Base-by-base conservation (phyloP, 768 basidiomycete species). In the Amyloporia xantha region DNA sequence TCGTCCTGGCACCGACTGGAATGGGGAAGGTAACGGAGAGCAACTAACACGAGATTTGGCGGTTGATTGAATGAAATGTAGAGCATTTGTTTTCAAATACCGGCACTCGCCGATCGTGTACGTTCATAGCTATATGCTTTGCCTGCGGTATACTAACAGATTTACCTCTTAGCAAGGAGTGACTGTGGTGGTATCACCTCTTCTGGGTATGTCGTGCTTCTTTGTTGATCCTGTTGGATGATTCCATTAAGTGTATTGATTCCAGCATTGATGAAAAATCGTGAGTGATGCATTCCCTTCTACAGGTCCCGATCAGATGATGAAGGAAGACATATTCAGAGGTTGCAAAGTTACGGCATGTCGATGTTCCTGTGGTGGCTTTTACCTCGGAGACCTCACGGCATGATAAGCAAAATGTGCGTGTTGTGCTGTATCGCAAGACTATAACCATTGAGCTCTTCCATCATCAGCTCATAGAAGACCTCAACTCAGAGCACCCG, bases 1-100 rank as follows among this genome's bases (percentile, higher is more conserved):
- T 91, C 42, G 86, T 89, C 9, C 73, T 91, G 2, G 90, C 89
- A 15, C 88, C 90, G 0, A 92, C 91, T 9, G 88, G 90, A 3
- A 88, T 91, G 85, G 91, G 90, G 27, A 92, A 92, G 76, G 89
- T 84, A 25, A 21, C n/a, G n/a, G n/a, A n/a, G n/a, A n/a, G n/a
- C n/a, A n/a, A n/a, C n/a, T n/a, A n/a, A n/a, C n/a, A n/a, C n/a
- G n/a, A n/a, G n/a, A n/a, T n/a, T n/a, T n/a, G n/a, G n/a, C n/a
- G n/a, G n/a, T n/a, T n/a, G n/a, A n/a, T n/a, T n/a, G n/a, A n/a
- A n/a, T n/a, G n/a, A n/a, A n/a, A n/a, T 41, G 19, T 3, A 90
- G 87, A 90, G 87, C 57, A 58, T 92, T 3, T 92, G 90, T 64
- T 92, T 91, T 59, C 90, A 91, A 67, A 68, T 91, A 24, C 90